Evolutionary conservation across 1,284 basidiomycete genomes (phyloP), one percentile per base, ranked within the genome.

Genomic region (Puccinia triticina): DNA sequence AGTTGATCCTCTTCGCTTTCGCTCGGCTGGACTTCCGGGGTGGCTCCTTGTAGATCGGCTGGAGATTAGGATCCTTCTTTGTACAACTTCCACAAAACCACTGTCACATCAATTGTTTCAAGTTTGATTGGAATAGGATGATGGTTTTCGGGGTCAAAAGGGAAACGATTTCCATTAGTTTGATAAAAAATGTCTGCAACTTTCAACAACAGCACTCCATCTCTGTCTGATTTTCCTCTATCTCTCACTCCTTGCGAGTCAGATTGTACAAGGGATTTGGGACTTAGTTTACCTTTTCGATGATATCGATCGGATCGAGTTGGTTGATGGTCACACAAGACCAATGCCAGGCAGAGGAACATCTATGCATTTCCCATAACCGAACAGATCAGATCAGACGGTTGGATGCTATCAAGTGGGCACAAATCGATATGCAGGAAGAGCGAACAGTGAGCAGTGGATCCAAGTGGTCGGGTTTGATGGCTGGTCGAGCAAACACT

Each of bases 331-430:
- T 66, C n/a, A 78, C 77, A 67, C 77, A 78, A 43, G 77, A 53
- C 77, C 77, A 78, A 67, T 78, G 77, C 59, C 59, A 78, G 43
- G 61, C n/a, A 66, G 77, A 66, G 18, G 48, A 50, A 64, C 77
- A 78, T 77, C 74, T 77, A 59, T 2, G 16, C 2, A 50, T 50
- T 16, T 21, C 8, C 48, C 34, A 40, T 23, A 37, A 14, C n/a
- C 5, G 29, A 29, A n/a, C 1, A 26, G 7, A 3, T 4, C 4
- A 57, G 26, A 57, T 50, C 48, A 50, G 48, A 50, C 16, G 48
- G 48, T 21, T 50, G 48, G 55, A 26, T n/a, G 21, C 23, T 7
- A 26, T 26, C 55, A 57, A 57, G 23, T 18, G 16, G 4, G 34
- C 34, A 1, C 14, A 34, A 34, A n/a, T 37, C 16, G 34, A 40